Conservation (phyloP, 768 basidiomycete species). For the Panaeolus cyanescens region DNA sequence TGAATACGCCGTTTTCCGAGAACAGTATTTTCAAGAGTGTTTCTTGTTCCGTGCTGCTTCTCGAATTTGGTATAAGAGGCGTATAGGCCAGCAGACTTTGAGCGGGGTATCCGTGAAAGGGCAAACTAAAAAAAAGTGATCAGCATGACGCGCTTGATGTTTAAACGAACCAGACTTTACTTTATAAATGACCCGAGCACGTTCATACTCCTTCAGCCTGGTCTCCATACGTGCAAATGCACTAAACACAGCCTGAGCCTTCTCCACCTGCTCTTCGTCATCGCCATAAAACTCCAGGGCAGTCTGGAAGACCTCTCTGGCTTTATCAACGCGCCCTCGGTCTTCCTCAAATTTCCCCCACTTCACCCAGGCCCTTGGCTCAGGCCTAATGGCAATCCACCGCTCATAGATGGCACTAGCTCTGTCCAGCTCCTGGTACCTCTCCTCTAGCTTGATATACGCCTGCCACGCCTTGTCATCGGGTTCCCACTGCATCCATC, state of each 20-base stretch:
- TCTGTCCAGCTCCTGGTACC: constrained; percentile 89
- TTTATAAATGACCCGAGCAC: constrained; percentile 97
- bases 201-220: constrained; percentile 92
- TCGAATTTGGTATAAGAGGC: constrained; percentile 96
- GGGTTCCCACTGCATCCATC: constrained; percentile 99
- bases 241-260: constrained; percentile 92
- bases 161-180: constrained; percentile 36
- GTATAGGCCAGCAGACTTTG: constrained; percentile 87
- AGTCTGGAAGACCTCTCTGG: constrained; percentile 87
- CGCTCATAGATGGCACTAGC: constrained; percentile 93
- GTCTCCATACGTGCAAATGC: constrained; percentile 98
- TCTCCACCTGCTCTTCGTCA: constrained; percentile 90
- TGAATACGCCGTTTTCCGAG: constrained; percentile 97
- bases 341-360: constrained; percentile 89
- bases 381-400: constrained; percentile 79
- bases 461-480: constrained; percentile 99
- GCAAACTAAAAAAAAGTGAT: constrained; percentile 67
- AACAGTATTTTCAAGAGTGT: constrained; percentile 89
- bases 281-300: constrained; percentile 90
- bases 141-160: not conserved
- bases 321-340: constrained; percentile 72
- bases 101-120: constrained; percentile 87
- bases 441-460: constrained; percentile 97
- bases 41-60: constrained; percentile 92
- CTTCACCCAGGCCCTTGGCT: constrained; percentile 84